Evolutionary conservation across 176 grass and related monocot species (phyloP).

Genomic region (Oropetium thomaeum): DNA sequence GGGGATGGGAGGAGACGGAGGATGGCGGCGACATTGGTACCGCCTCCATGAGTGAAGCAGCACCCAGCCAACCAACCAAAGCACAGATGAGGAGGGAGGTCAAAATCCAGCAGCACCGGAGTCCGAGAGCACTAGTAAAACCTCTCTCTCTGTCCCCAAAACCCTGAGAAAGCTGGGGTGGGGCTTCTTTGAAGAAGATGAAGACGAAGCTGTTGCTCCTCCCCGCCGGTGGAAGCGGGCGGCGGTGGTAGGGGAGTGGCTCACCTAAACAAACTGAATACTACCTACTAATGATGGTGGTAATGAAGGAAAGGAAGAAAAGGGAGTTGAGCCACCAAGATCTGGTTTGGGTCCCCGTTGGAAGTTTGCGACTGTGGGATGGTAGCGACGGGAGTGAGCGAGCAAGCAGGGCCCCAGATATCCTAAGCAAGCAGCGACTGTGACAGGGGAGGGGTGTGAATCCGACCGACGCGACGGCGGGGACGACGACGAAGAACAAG

Average conservation of each 20-base stretch:
- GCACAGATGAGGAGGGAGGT: too few relatives aligned
- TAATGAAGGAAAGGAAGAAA: neutral
- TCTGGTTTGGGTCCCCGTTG: conserved; percentile 43
- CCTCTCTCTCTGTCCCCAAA: neutral
- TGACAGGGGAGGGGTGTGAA: neutral
- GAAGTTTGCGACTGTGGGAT: neutral
- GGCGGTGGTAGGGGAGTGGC: neutral
- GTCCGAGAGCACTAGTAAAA: conserved; percentile 22
- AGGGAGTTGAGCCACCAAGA: conserved; percentile 30
- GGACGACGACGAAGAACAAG: neutral
- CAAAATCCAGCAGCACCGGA: neutral
- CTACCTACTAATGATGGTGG: neutral
- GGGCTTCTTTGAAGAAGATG: conserved; percentile 14
- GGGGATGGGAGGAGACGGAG: conserved; percentile 38
- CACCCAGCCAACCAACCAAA: neutral
- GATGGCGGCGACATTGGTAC: conserved; percentile 42
- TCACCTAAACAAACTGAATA: conserved; percentile 1
- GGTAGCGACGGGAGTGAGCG: neutral
- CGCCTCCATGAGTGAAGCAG: conserved; percentile 39
- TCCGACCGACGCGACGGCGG: neutral
- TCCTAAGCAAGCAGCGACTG: too few relatives aligned
- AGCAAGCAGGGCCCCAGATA: conserved; percentile 6
- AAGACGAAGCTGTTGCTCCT: neutral
- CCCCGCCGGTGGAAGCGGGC: neutral
- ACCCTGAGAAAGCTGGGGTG: neutral